Evolutionary conservation across 148 eudicot genomes (phyloP), one percentile per base, ranked within the genome.

Genomic region (Beta vulgaris): DNA sequence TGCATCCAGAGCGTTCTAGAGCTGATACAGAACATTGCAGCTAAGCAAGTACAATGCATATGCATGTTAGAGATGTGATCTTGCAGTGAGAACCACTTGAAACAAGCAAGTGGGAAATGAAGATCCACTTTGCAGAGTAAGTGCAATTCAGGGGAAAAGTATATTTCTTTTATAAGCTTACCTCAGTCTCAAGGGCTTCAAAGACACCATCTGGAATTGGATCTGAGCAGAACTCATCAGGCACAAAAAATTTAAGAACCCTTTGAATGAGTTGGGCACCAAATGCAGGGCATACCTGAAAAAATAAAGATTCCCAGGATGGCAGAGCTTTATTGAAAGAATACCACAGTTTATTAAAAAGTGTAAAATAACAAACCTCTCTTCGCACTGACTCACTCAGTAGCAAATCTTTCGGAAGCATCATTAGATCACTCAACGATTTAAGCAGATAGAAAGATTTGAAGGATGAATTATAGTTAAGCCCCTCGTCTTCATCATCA

Each of bases 381-480:
- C 77, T 85, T 85, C 98, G 87, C 63, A 86, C 82, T 37, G 94
- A 81, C 58, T 73, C 81, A 60, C 84, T 89, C 63, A 92, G 77
- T 14, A 95, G 92, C 96, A 92, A 87, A 84, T 92, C 99, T 84
- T 92, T 95, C n/a, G 99, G 99, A 81, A 95, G 92, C 98, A 95
- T 95, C 99, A 95, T 89, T 49, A 95, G 98, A 73, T 95, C 98
- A 77, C 99, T 91, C 78, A 95, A 77, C 25, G 97, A 88, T 67
- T 89, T 91, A 19, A 95, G 88, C 63, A 95, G 88, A 85, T 80
- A 82, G 83, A 95, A 95, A 60, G 91, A 81, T 77, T 86, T 91
- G 55, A 83, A 84, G 19, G 97, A 80, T 53, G 83, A 66, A 68
- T 82, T 90, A 58, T 37, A 14, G 46, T 74, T 68, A 68, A 72